phyloP scores from a whole-genome alignment of 495 filamentous ascomycete genomes.

The Aspergillus avenaceus region DNA sequence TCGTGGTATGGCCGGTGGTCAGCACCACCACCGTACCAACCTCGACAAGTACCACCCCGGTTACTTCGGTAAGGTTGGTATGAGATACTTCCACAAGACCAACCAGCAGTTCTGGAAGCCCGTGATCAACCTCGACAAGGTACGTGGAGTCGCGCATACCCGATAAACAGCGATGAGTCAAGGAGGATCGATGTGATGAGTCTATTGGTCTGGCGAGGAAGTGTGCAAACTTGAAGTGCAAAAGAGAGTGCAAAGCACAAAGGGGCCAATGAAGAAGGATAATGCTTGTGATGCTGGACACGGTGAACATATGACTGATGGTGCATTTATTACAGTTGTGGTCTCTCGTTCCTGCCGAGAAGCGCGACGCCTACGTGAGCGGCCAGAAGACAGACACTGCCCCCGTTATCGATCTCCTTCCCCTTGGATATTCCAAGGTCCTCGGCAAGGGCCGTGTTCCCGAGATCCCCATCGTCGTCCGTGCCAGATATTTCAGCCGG shows the following conservation, averaged over 20 bases:
- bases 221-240: not conserved
- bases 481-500: slow-evolving; percentile 81
- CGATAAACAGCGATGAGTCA: not conserved
- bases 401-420: slow-evolving; percentile 87
- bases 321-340: slow-evolving; percentile 55
- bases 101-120: slow-evolving; percentile 91
- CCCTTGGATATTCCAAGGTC: slow-evolving; percentile 89
- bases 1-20: slow-evolving; percentile 93
- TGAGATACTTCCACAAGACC: slow-evolving; percentile 91
- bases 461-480: slow-evolving; percentile 79
- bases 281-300: not conserved
- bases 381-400: slow-evolving; percentile 73
- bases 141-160: slow-evolving; percentile 33
- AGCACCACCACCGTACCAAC: slow-evolving; percentile 92
- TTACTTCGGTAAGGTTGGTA: slow-evolving; percentile 98
- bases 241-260: no score
- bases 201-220: not conserved
- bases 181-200: not conserved
- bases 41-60: slow-evolving; percentile 92
- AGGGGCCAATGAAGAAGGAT: not conserved
- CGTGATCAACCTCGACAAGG: slow-evolving; percentile 87
- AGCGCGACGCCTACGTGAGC: slow-evolving; percentile 76
- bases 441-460: slow-evolving; percentile 90
- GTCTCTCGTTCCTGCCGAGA: slow-evolving; percentile 76
- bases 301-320: slow-evolving; percentile 14